Percentiles rank a stretch among this genome's conserved stretches.
These are phyloP conservation scores for Chlorokybus atmophyticus DNA, from an alignment of 139 green algal species.

Conservation along the genomic window DNA sequence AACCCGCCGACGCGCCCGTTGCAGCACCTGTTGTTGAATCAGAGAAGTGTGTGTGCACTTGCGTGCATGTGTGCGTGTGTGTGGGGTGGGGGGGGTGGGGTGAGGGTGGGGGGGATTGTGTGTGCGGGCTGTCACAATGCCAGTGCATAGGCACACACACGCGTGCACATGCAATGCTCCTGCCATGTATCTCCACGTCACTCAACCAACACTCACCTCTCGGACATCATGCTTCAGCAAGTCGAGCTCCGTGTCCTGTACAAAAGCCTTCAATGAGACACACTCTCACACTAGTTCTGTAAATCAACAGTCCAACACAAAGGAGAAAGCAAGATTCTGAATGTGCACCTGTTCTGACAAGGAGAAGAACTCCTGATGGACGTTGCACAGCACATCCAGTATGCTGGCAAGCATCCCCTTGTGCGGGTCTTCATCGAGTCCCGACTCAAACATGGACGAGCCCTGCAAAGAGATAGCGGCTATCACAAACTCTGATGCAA, in stretches of 20 bases:
- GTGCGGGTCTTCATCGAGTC: constrained; percentile 41
- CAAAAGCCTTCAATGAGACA: too few relatives aligned
- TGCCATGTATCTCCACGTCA: too few relatives aligned
- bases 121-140: too few relatives aligned
- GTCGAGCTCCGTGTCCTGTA: not conserved
- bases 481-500: too few relatives aligned
- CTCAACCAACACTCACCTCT: not conserved
- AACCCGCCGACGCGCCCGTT: constrained; percentile 14
- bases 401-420: constrained; percentile 37
- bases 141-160: too few relatives aligned
- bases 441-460: constrained; percentile 37
- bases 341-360: not conserved
- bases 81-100: too few relatives aligned
- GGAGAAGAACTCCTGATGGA: constrained; percentile 41
- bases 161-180: too few relatives aligned
- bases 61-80: too few relatives aligned
- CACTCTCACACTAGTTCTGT: too few relatives aligned
- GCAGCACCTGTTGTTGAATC: constrained; percentile 28
- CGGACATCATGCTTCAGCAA: not conserved
- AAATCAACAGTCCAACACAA: constrained; percentile 3
- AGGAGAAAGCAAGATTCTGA: not conserved
- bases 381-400: constrained; percentile 34
- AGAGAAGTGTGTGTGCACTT: too few relatives aligned
- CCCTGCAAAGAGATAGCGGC: too few relatives aligned
- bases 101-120: too few relatives aligned